Evolutionary conservation across 176 grass and related monocot genomes (phyloP), one percentile per base, ranked within the genome.

Genomic region (Raddia distichophylla): DNA sequence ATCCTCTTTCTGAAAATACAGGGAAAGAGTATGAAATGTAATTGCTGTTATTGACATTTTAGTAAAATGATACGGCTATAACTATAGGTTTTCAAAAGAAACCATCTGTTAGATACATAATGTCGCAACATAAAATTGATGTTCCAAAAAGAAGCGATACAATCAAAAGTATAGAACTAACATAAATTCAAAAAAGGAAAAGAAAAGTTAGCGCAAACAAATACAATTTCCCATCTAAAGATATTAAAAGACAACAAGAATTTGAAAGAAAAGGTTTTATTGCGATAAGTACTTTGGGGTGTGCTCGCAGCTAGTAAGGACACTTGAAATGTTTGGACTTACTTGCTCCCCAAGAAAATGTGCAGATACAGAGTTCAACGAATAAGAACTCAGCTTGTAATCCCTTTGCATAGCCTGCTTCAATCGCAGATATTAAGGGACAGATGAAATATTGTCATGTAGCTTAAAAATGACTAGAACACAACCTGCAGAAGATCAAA

Each of bases 341-440:
- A 93, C 95, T 95, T 98, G 95, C 75, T 98, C 95, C 74, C 87
- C 90, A 6, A 98, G 90, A 76, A 98, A 98, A 75, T 98, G 95
- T 46, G 95, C 95, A 53, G 95, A 98, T 62, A 98, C 95, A 81
- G 95, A 95, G 64, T 98, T 98, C 34, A 98, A 88, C 62, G 95
- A 98, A 87, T 98, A 98, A 44, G 95, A 98, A 89, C 95, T 98
- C 76, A 98, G 86, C 75, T 95, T 98, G 88, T 98, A 93, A 82
- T 98, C 95, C 59, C 95, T 84, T 91, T 98, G 92, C 86, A 98
- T 86, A 87, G 84, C 92, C 95, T 98, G 87, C 57, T 44, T 65
- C 20, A 76, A 86, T 85, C 60, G 14, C 64, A 91, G 49, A 79
- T 50, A 83, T 11, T 75, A 53, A 85, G 22, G 68, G 19, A 46